Evolutionary conservation across 2,329 filamentous ascomycete species (phyloP), one percentile per base, ranked within the genome.

Genomic region (Nannizzia gypsea): DNA sequence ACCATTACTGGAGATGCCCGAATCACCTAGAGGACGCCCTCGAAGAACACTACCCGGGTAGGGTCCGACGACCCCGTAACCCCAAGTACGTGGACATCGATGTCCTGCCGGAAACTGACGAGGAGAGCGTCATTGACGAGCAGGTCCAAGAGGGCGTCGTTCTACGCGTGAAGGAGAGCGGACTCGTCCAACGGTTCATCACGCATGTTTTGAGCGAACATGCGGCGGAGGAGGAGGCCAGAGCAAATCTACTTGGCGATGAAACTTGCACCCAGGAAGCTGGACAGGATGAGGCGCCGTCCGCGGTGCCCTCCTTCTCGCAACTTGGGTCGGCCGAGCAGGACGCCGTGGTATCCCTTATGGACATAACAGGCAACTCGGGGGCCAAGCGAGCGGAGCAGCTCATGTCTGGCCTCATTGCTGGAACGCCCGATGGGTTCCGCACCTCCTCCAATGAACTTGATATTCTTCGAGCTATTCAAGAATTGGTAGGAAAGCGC

Each of bases 1-100:
- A 86, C 54, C 77, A 78, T 67, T 87, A 85, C 59, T 99, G 90
- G 89, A 87, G 85, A 73, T 99, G 93, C 70, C 92, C 92, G 56
- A 84, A 88, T 64, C 93, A 99, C 70, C 79, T 87, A 46, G 89
- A 93, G 58, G 85, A 92, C 63, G 80, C 91, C 60, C 78, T 95
- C 60, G 76, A 65, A 64, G 28, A 61, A 62, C 50, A 68, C 59
- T 59, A 57, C 69, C 57, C 71, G 67, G 58, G 56, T 40, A 58
- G 59, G 54, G 50, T 61, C 38, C 59, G 58, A 50, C 44, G 58
- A 38, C 59, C 56, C 60, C 69, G 69, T 59, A 64, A 67, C 58
- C 69, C 68, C 28, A 87, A 87, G 42, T 78, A 83, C 67, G 84
- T 90, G 66, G 87, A 90, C 65, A 75, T 90, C 60, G 83, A 85